Base-by-base conservation (phyloP, 2,329 filamentous ascomycete genomes). In the Penicillium sp. region DNA sequence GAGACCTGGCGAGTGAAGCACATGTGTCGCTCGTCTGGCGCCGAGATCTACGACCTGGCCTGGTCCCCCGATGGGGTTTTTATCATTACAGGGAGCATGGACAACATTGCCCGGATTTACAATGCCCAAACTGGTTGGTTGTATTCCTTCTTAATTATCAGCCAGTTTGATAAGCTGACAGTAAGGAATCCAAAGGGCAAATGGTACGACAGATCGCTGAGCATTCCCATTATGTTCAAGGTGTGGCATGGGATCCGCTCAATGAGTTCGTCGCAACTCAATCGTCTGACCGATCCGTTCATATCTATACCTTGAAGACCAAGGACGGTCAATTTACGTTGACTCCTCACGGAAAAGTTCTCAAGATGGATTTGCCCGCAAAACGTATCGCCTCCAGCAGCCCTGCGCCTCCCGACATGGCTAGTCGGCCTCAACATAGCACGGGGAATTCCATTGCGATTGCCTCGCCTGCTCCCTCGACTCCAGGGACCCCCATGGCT, bases 81-180 rank as follows among this genome's bases (percentile, higher is more conserved):
- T 77, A 96, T 99, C 78, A 97, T 99, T 66, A 97, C 95, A 23
- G 94, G 94, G 36, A 97, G 94, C 76, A 97, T 99, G 92, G 94
- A 99, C 77, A 99, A 99, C 72, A 88, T 97, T 70, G 92, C 94
- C 55, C 85, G 93, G 56, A 97, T 99, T 65, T 97, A 97, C 79
- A 97, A 96, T 74, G 90, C 92, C 53, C 88, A 89, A 61, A 94
- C 89, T 66, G 93, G 90, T 92, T 79, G 60, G 81, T 63, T 43
- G 35, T 30, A 16, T 42, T 7, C 7, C 30, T 19, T n/a, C 40
- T 7, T 8, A 16, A 30, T 14, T 18, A 29, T 16, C 39, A 52
- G 18, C 54, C 32, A 36, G 14, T 36, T 27, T 10, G 14, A 40
- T 27, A 53, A 41, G 27, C 66, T 74, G 59, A 67, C 61, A 64